phyloP scores from a whole-genome alignment of 805 yeast species.

The Blastobotrys attinorum region DNA sequence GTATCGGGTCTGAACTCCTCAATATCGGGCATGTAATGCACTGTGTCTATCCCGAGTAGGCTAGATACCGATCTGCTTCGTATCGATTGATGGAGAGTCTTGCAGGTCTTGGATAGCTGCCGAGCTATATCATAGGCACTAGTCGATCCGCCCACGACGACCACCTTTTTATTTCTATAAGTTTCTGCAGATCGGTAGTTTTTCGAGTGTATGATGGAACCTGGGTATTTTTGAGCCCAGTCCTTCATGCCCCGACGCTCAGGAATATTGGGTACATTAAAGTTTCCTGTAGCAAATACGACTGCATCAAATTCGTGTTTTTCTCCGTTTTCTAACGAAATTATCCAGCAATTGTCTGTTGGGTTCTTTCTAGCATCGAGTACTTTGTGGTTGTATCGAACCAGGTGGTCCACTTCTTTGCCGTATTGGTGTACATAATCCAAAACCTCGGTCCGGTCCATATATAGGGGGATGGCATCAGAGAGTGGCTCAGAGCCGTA shows the following conservation, averaged over 20 bases:
- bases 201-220: slow-evolving; percentile 49
- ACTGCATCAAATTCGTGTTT: slow-evolving; percentile 46
- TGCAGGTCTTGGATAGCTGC: slow-evolving; percentile 43
- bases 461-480: slow-evolving; percentile 42
- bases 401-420: slow-evolving; percentile 33
- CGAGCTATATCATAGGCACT: slow-evolving; percentile 68
- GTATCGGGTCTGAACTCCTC: neutral
- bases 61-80: slow-evolving; percentile 26
- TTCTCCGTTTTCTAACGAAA: slow-evolving; percentile 28
- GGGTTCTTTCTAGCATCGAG: slow-evolving; percentile 30
- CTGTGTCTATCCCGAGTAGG: neutral
- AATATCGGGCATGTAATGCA: neutral
- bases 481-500: slow-evolving; percentile 33
- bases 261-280: slow-evolving; percentile 55
- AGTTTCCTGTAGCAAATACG: slow-evolving; percentile 57
- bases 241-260: slow-evolving; percentile 43
- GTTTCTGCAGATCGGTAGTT: slow-evolving; percentile 41
- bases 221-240: slow-evolving; percentile 39
- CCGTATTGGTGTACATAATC: slow-evolving; percentile 54
- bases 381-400: slow-evolving; percentile 43
- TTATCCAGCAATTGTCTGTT: slow-evolving; percentile 35
- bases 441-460: slow-evolving; percentile 52
- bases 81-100: slow-evolving; percentile 40
- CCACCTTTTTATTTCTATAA: slow-evolving; percentile 38
- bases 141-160: slow-evolving; percentile 71